Evolutionary conservation across 257 asterid species (phyloP), one percentile per base, ranked within the genome.

Genomic region (Nicotiana benthamiana): DNA sequence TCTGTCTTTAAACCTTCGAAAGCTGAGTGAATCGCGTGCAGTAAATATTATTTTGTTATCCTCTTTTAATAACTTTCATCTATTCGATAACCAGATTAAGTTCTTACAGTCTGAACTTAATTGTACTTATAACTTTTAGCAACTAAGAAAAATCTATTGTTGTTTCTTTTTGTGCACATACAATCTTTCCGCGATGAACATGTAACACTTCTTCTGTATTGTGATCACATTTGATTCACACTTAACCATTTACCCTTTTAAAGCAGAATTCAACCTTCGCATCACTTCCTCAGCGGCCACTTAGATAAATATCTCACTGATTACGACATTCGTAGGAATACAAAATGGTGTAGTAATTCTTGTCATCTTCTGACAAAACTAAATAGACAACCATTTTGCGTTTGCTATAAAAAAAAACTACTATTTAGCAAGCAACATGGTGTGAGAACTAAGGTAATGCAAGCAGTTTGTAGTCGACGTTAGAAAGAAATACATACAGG

Each of bases 11-110:
- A 27, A 27, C 2, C 28, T 90, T 90, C 82, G 92, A 87, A 74
- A 88, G 75, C 83, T 90, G 94, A 27, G 28, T 92, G 90, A 89
- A 64, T 90, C 92, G 63, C 81, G 83, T 92, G 89, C 96, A 93
- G 97, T 86, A 93, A 92, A 91, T 80, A 90, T 79, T 91, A 90
- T 90, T 92, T 91, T 87, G 98, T 93, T 83, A 56, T 83, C 30
- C 16, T 46, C 68, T 20, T 32, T 43, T 62, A 59, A 30, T 54
- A n/a, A 60, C 56, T 78, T 60, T 26, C 27, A 24, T 59, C 26
- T 64, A 32, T 78, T 78, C 59, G 27, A 60, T 36, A 78, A 59
- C 5, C 16, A 36, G 27, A 17, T 43, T 40, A 36, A 46, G 30
- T 51, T 62, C n/a, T 57, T 57, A 59, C 70, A 40, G n/a, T 70